Conservation (phyloP, 768 basidiomycete species). For the Leucosporidium yakuticum region DNA sequence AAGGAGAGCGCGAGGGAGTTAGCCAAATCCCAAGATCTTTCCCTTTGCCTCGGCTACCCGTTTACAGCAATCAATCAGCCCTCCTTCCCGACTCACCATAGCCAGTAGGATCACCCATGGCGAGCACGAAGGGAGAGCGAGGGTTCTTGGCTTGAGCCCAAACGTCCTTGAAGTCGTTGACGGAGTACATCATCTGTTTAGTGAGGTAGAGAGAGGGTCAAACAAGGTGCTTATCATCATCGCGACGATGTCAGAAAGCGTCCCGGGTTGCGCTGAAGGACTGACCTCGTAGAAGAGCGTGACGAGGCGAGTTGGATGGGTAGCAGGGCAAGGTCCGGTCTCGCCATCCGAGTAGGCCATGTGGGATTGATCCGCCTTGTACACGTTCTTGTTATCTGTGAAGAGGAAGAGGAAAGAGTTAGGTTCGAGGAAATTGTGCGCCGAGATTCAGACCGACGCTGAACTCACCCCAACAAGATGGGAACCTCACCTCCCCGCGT, state of each 20-base stretch:
- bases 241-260: too few relatives aligned
- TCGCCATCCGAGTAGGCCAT: conserved; percentile 12
- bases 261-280: background rate
- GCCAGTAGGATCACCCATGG: too few relatives aligned
- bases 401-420: background rate
- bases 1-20: too few relatives aligned
- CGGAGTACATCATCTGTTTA: background rate
- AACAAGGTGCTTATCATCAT: too few relatives aligned
- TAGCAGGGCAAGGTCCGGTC: conserved; percentile 7
- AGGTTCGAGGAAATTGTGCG: background rate
- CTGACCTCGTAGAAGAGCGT: conserved; percentile 31
- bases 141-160: background rate
- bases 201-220: background rate
- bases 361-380: conserved; percentile 18
- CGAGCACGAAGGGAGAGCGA: too few relatives aligned
- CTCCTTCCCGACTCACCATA: too few relatives aligned
- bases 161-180: background rate
- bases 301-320: conserved; percentile 26
- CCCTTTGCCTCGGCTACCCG: too few relatives aligned
- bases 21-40: too few relatives aligned
- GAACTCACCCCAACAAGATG: background rate
- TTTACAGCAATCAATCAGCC: too few relatives aligned
- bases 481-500: conserved; percentile 33
- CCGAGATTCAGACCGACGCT: too few relatives aligned
- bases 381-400: conserved; percentile 9